Evolutionary conservation across 78 protist genomes (phyloP).

Genomic region (Polysphondylium violaceum): DNA sequence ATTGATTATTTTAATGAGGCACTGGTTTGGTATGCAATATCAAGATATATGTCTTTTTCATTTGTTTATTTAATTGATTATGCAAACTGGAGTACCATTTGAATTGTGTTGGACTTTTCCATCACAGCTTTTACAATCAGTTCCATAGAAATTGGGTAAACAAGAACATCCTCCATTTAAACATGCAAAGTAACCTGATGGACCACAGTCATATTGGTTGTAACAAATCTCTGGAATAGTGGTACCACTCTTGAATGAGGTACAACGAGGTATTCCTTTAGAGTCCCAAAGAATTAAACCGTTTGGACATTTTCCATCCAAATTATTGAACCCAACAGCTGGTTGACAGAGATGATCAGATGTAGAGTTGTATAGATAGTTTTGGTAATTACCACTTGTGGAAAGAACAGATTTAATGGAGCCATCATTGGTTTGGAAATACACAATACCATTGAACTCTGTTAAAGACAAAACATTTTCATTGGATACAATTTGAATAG

Average conservation of each 20-base stretch:
- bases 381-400: neutral
- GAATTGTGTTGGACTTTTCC: neutral
- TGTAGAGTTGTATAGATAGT: neutral
- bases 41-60: too few species aligned
- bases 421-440: neutral
- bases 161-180: neutral
- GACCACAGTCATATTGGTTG: neutral
- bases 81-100: constrained; percentile 16
- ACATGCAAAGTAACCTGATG: neutral
- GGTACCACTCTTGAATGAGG: neutral
- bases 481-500: neutral
- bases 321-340: constrained; percentile 3
- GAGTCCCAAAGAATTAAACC: neutral
- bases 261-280: constrained; percentile 6
- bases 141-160: neutral
- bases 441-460: neutral
- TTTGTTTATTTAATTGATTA: neutral
- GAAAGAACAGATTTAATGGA: constrained; percentile 10
- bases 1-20: too few species aligned
- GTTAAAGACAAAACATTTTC: constrained; percentile 1
- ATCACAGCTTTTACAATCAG: constrained; percentile 3
- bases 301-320: neutral
- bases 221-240: neutral
- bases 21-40: too few species aligned
- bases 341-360: constrained; percentile 16